These are phyloP conservation scores for Iris pallida DNA, from an alignment of 116 monocot genomes.

Conservation along the genomic window DNA sequence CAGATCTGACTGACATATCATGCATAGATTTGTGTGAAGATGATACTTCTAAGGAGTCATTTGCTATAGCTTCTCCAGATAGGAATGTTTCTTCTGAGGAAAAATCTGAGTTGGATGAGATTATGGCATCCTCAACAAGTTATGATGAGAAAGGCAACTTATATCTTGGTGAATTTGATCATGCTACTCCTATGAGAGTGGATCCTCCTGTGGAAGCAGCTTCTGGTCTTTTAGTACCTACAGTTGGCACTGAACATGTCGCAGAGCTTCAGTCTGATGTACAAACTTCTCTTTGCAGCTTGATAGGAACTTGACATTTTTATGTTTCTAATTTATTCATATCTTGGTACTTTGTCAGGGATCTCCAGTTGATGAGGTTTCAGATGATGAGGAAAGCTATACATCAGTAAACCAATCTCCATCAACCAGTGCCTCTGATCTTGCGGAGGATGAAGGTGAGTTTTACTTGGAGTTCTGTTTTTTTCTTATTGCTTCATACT, in stretches of 20 bases:
- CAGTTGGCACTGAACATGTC: conserved; percentile 12
- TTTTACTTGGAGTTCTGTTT: conserved; percentile 6
- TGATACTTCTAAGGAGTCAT: conserved; percentile 19
- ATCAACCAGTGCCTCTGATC: conserved; percentile 35
- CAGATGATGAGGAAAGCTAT: conserved; percentile 43
- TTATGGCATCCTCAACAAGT: conserved; percentile 24
- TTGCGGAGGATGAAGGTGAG: conserved; percentile 28
- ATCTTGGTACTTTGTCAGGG: conserved; percentile 27
- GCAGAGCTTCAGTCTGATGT: conserved; percentile 15
- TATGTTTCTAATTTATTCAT: neutral
- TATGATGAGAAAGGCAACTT: conserved; percentile 14
- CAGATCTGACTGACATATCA: conserved; percentile 7
- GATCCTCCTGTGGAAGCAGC: conserved; percentile 5
- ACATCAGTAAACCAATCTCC: conserved; percentile 17
- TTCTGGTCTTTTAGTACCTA: conserved; percentile 7
- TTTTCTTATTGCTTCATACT: too few relatives aligned
- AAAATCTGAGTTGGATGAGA: conserved; percentile 26
- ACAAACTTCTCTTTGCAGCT: conserved; percentile 4
- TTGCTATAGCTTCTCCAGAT: conserved; percentile 20
- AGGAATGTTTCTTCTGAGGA: conserved; percentile 13
- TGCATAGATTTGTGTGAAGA: conserved; percentile 28
- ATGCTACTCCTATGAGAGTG: conserved; percentile 4
- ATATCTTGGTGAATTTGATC: conserved; percentile 15
- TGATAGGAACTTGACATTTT: neutral
- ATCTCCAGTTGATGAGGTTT: conserved; percentile 27